These are phyloP conservation scores for Paspalum vaginatum DNA, from an alignment of 176 grass and related monocot species.

Conservation along the genomic window DNA sequence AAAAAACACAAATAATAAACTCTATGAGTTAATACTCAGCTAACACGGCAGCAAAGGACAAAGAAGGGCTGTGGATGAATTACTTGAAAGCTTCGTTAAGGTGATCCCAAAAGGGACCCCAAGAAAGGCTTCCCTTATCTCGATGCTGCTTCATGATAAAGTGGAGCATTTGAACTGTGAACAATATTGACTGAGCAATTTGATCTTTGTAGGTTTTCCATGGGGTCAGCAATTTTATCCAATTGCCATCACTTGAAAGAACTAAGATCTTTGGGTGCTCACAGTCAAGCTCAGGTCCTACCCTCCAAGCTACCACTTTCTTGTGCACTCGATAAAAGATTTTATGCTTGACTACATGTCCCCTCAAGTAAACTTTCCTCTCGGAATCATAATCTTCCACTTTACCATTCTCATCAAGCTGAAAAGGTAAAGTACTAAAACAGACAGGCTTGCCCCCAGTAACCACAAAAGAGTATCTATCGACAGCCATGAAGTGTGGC, in stretches of 20 bases:
- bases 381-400: background rate
- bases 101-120: background rate
- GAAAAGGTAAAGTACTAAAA: constrained; percentile 52
- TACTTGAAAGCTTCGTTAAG: constrained; percentile 59
- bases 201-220: constrained; percentile 47
- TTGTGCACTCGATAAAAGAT: constrained; percentile 36
- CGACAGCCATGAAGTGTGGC: constrained; percentile 2
- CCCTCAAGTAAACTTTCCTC: constrained; percentile 45
- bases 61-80: constrained; percentile 7
- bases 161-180: constrained; percentile 61
- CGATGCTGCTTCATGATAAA: constrained; percentile 55
- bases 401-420: constrained; percentile 18
- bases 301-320: constrained; percentile 57
- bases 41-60: background rate
- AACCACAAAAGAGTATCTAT: constrained; percentile 52
- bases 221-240: constrained; percentile 60
- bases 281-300: constrained; percentile 46
- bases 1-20: constrained; percentile 16
- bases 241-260: constrained; percentile 53
- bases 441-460: constrained; percentile 26
- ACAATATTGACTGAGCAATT: constrained; percentile 52
- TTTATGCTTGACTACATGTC: constrained; percentile 12
- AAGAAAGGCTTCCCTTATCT: constrained; percentile 40
- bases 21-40: background rate
- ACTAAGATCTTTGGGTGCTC: constrained; percentile 47